A percentile compares a stretch with the other conserved stretches of the same genome.
phyloP scores from a whole-genome alignment of 2,329 filamentous ascomycete species.

The Ophiostoma sp. region DNA sequence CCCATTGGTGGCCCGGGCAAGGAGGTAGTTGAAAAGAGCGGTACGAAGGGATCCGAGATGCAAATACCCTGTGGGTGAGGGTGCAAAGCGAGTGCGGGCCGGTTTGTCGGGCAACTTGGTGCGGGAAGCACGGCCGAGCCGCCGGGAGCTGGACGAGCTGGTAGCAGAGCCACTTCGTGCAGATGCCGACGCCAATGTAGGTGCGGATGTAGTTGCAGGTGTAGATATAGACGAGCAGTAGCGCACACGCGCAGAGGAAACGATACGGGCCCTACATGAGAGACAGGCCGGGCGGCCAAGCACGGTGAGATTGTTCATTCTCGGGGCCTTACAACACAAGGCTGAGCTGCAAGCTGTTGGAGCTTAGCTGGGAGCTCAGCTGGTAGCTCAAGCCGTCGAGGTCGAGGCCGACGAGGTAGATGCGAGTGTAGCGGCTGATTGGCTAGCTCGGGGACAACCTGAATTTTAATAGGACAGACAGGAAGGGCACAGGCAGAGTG shows the following conservation, averaged over 20 bases:
- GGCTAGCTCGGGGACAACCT: neutral
- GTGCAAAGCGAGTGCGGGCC: conserved; percentile 81
- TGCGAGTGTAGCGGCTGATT: neutral
- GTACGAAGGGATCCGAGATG: conserved; percentile 89
- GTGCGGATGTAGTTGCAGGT: neutral
- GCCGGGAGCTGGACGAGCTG: conserved; percentile 8
- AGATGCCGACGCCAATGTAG: neutral
- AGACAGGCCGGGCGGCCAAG: conserved; percentile 19
- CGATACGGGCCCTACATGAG: conserved; percentile 11
- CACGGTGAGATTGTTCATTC: conserved; percentile 12
- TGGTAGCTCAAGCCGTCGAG: neutral
- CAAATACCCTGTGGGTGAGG: conserved; percentile 88
- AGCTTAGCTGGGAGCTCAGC: neutral
- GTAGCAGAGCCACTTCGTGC: neutral
- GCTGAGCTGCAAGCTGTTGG: neutral
- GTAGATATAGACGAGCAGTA: neutral
- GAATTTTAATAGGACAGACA: neutral
- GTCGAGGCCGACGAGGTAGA: neutral
- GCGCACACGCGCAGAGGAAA: neutral
- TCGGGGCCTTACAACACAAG: neutral
- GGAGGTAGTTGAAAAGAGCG: conserved; percentile 88
- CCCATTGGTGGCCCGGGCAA: conserved; percentile 81
- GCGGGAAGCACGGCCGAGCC: conserved; percentile 2
- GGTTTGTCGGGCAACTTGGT: conserved; percentile 45
- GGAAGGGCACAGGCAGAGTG: neutral